These are phyloP conservation scores for Hanseniaspora guilliermondii DNA, from an alignment of 805 yeast genomes.

Conservation along the genomic window DNA sequence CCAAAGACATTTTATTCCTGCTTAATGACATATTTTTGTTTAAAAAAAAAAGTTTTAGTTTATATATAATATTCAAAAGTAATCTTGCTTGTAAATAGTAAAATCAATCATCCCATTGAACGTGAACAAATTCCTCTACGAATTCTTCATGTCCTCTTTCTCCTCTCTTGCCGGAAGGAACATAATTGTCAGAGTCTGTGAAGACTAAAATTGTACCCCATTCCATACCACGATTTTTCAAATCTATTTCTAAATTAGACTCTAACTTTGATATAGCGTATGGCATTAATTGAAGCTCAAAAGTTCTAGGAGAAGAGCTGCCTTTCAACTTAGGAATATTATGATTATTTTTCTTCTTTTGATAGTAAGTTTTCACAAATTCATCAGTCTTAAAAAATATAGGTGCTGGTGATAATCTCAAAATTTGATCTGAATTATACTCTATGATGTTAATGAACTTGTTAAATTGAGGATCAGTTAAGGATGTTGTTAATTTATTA, in stretches of 20 bases:
- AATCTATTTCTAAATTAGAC: slow-evolving; percentile 31
- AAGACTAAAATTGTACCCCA: slow-evolving; percentile 91
- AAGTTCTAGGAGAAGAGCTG: slow-evolving; percentile 39
- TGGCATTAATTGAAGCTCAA: slow-evolving; percentile 92
- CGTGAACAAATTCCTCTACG: slow-evolving; percentile 67
- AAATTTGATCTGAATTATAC: slow-evolving; percentile 74
- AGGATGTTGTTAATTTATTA: slow-evolving; percentile 39
- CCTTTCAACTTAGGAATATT: slow-evolving; percentile 1
- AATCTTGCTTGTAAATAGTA: neutral
- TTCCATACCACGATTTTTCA: slow-evolving; percentile 64
- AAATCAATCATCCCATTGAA: slow-evolving; percentile 65
- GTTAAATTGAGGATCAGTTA: slow-evolving; percentile 69
- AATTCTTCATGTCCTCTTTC: slow-evolving; percentile 50
- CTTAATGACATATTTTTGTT: too few species aligned
- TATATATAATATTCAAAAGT: neutral
- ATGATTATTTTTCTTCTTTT: neutral
- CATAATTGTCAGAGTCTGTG: slow-evolving; percentile 57
- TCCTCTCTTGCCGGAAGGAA: slow-evolving; percentile 44
- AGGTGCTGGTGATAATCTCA: slow-evolving; percentile 36
- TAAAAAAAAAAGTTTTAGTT: neutral
- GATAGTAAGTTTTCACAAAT: slow-evolving; percentile 4
- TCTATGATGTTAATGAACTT: slow-evolving; percentile 62
- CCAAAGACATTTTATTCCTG: slow-evolving; percentile 24
- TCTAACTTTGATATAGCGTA: slow-evolving; percentile 78
- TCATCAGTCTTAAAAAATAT: slow-evolving; percentile 15